Evolutionary conservation across 306 rosid species (phyloP).

Genomic region (Prunus salicina): DNA sequence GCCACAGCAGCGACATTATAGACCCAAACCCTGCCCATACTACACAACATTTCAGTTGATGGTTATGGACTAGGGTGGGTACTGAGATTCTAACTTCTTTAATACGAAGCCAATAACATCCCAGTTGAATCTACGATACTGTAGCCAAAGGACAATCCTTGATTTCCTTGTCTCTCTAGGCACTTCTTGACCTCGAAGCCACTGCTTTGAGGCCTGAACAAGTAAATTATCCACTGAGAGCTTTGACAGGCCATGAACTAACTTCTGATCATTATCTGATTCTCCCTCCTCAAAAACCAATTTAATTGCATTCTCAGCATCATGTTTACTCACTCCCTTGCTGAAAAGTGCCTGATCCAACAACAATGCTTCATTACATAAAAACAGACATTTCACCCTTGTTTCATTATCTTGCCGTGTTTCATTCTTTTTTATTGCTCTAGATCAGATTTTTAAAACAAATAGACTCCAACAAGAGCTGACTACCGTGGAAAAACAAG

Average conservation of each 20-base stretch:
- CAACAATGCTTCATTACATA: slow-evolving; percentile 20
- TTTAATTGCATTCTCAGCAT: slow-evolving; percentile 69
- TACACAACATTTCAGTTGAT: slow-evolving; percentile 18
- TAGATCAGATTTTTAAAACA: too few species aligned
- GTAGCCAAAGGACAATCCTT: slow-evolving; percentile 77
- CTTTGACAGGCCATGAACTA: slow-evolving; percentile 41
- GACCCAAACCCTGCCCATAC: slow-evolving; percentile 35
- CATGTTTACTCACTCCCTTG: slow-evolving; percentile 74
- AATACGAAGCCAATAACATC: slow-evolving; percentile 51
- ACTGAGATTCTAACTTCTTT: slow-evolving; percentile 54
- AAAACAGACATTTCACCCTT: background rate
- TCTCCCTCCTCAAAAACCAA: slow-evolving; percentile 47
- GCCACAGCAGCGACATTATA: slow-evolving; percentile 33
- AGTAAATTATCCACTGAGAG: slow-evolving; percentile 54
- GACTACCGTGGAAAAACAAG: background rate
- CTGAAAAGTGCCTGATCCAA: slow-evolving; percentile 68
- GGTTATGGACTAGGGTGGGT: slow-evolving; percentile 47
- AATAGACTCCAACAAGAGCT: background rate
- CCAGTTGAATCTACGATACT: slow-evolving; percentile 78
- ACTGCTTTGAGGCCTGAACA: slow-evolving; percentile 79
- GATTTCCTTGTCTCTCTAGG: slow-evolving; percentile 69
- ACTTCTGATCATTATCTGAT: slow-evolving; percentile 13
- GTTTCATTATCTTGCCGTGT: too few species aligned
- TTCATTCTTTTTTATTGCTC: too few species aligned
- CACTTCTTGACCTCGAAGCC: slow-evolving; percentile 59